Evolutionary conservation across 1,284 basidiomycete genomes (phyloP).

Genomic region (Porodaedalea pini): DNA sequence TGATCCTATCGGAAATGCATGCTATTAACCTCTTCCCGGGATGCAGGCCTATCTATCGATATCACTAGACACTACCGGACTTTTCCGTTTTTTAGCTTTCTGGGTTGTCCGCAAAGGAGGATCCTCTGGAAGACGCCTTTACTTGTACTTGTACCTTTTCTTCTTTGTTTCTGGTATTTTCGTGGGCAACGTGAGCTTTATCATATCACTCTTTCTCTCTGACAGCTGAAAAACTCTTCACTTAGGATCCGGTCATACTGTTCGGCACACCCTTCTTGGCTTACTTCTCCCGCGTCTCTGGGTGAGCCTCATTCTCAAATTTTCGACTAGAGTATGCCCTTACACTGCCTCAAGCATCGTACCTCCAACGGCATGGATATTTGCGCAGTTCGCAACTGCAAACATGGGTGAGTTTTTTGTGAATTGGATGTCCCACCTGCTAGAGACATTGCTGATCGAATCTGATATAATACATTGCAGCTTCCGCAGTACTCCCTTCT

Average conservation of each 20-base stretch:
- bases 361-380: constrained; percentile 62
- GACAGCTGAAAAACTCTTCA: constrained; percentile 1
- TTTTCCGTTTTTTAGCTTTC: constrained; percentile 84
- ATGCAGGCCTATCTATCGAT: constrained; percentile 90
- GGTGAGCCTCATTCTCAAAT: constrained; percentile 45
- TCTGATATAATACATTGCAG: constrained; percentile 9
- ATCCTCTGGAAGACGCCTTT: constrained; percentile 66
- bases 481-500: constrained; percentile 40
- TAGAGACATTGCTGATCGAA: no score
- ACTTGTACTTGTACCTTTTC: constrained; percentile 76
- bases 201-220: neutral
- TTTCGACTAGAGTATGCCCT: constrained; percentile 24
- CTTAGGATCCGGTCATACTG: constrained; percentile 76
- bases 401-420: constrained; percentile 75
- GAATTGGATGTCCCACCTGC: constrained; percentile 48
- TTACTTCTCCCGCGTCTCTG: constrained; percentile 77
- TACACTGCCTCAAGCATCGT: constrained; percentile 35
- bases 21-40: constrained; percentile 20
- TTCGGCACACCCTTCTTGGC: constrained; percentile 84
- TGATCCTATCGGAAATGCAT: constrained; percentile 22
- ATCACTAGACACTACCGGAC: constrained; percentile 86
- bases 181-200: constrained; percentile 67
- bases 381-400: constrained; percentile 68
- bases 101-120: constrained; percentile 81
- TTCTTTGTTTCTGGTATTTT: constrained; percentile 76